These are phyloP conservation scores for Petasospora fabianii DNA, from an alignment of 1,139 yeast species.

Conservation along the genomic window DNA sequence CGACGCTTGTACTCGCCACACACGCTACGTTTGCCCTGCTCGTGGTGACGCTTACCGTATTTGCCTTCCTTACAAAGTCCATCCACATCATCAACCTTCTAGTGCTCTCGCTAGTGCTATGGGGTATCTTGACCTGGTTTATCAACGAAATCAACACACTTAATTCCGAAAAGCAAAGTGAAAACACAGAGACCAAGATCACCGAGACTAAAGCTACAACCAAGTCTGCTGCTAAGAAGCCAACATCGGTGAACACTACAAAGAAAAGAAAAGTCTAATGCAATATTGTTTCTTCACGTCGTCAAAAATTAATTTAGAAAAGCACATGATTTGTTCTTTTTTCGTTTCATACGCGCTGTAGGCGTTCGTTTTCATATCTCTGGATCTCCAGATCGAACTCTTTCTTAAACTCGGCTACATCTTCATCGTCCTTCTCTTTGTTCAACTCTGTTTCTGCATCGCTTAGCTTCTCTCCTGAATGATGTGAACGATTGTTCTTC, in stretches of 20 bases:
- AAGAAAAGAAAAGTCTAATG: constrained; percentile 16
- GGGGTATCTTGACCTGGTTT: constrained; percentile 88
- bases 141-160: constrained; percentile 60
- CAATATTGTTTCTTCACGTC: not conserved
- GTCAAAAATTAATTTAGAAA: not conserved
- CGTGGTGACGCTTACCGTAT: constrained; percentile 46
- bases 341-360: constrained; percentile 2
- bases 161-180: constrained; percentile 28
- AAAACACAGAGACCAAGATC: not conserved
- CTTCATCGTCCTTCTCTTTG: constrained; percentile 19
- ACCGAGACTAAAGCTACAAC: constrained; percentile 1
- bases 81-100: constrained; percentile 76
- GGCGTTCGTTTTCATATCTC: constrained; percentile 20
- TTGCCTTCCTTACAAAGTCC: constrained; percentile 55
- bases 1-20: constrained; percentile 79
- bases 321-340: too few relatives aligned
- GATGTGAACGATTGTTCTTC: not conserved
- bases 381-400: constrained; percentile 21
- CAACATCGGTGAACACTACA: constrained; percentile 4
- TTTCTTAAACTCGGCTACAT: constrained; percentile 22
- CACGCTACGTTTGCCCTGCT: constrained; percentile 63
- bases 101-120: constrained; percentile 64
- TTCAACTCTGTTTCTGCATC: too few relatives aligned
- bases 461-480: too few relatives aligned
- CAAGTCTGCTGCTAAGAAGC: constrained; percentile 10